Percentiles rank a stretch among this genome's conserved stretches.
phyloP scores from a whole-genome alignment of 2,329 filamentous ascomycete species.

The Phialemonium atrogriseum region DNA sequence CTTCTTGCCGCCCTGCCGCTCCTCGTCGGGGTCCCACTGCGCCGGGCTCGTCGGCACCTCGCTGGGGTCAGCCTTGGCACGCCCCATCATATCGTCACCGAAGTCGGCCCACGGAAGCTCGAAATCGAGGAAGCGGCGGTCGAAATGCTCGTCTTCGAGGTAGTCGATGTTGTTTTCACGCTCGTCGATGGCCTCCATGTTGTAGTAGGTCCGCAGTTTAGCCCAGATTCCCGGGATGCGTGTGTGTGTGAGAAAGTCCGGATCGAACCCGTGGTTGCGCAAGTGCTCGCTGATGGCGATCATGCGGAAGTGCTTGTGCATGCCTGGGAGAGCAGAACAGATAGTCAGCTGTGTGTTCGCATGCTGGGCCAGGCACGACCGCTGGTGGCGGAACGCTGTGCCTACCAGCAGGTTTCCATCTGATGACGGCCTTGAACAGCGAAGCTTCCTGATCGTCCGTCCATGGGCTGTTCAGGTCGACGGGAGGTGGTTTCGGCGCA shows the following conservation, averaged over 20 bases:
- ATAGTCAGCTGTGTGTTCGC: too few relatives aligned
- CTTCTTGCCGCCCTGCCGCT: slow-evolving; percentile 27
- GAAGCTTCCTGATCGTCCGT: slow-evolving; percentile 93
- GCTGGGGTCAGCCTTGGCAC: slow-evolving; percentile 34
- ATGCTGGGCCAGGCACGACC: too few relatives aligned
- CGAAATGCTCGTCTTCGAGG: slow-evolving; percentile 46
- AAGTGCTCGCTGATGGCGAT: slow-evolving; percentile 75
- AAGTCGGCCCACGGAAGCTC: slow-evolving; percentile 45
- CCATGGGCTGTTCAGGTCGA: slow-evolving; percentile 63
- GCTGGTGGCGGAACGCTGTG: too few relatives aligned
- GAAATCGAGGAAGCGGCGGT: slow-evolving; percentile 59
- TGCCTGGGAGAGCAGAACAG: slow-evolving; percentile 43
- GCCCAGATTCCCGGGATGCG: slow-evolving; percentile 87
- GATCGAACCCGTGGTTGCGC: slow-evolving; percentile 71
- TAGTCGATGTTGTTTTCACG: slow-evolving; percentile 57
- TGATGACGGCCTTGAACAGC: slow-evolving; percentile 84
- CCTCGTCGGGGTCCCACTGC: slow-evolving; percentile 26
- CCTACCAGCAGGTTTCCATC: slow-evolving; percentile 95
- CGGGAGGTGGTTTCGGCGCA: slow-evolving; percentile 22
- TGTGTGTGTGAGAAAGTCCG: slow-evolving; percentile 65
- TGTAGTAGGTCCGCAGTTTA: slow-evolving; percentile 77
- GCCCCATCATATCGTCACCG: slow-evolving; percentile 37
- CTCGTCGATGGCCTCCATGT: slow-evolving; percentile 78
- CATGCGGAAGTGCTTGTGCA: slow-evolving; percentile 93
- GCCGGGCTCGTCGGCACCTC: slow-evolving; percentile 40